Conservation (phyloP, 2,329 filamentous ascomycete genomes). For the Shiraia bambusicola region DNA sequence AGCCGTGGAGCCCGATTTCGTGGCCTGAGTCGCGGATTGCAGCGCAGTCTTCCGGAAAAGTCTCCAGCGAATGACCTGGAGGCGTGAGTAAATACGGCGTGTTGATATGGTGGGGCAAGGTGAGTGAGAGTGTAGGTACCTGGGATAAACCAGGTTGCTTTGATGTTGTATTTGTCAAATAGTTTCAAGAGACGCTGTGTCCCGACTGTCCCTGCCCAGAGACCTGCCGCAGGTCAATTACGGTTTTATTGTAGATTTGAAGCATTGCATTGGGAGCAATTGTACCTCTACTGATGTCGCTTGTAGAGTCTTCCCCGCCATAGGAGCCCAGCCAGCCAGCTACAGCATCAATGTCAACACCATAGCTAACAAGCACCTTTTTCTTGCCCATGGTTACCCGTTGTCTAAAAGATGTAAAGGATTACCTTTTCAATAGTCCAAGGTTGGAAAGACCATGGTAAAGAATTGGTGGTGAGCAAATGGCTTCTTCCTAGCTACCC, state of each 20-base stretch:
- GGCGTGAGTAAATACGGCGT: not conserved
- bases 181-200: constrained; percentile 68
- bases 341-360: constrained; percentile 67
- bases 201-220: constrained; percentile 71
- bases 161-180: constrained; percentile 73
- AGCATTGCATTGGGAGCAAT: not conserved
- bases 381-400: constrained; percentile 55
- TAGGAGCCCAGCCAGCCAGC: constrained; percentile 76
- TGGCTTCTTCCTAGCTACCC: too few relatives aligned
- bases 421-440: too few relatives aligned
- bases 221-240: constrained; percentile 43
- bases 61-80: constrained; percentile 68
- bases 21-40: constrained; percentile 63
- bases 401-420: too few relatives aligned
- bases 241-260: not conserved
- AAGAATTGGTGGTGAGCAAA: not conserved
- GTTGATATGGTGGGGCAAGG: constrained; percentile 53
- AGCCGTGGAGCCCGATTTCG: constrained; percentile 69
- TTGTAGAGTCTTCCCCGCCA: constrained; percentile 70
- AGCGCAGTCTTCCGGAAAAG: constrained; percentile 66
- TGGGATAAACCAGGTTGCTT: constrained; percentile 67
- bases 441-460: too few relatives aligned
- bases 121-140: too few relatives aligned
- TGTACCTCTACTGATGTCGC: constrained; percentile 69
- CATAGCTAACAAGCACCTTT: constrained; percentile 61